phyloP scores from a whole-genome alignment of 306 rosid genomes.

The Canavalia gladiata region DNA sequence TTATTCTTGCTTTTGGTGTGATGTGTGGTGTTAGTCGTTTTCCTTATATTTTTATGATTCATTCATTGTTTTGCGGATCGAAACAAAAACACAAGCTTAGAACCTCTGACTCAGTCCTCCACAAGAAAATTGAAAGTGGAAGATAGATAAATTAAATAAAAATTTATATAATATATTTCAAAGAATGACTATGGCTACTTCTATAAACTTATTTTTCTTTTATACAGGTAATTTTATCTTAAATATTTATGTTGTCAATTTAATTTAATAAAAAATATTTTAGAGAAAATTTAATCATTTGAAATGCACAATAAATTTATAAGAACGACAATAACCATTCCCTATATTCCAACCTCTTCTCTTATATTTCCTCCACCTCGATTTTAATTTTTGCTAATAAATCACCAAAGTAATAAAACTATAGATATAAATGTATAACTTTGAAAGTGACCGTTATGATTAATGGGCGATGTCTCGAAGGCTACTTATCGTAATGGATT shows the following conservation, averaged over 20 bases:
- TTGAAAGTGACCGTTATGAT: not conserved
- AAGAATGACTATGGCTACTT: no score
- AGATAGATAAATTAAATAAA: not conserved
- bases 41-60: not conserved
- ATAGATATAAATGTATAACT: slow-evolving; percentile 1
- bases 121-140: not conserved
- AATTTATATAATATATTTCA: no score
- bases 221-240: no score
- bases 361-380: not conserved
- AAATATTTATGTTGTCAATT: no score
- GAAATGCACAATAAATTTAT: no score
- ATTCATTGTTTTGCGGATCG: no score
- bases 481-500: not conserved
- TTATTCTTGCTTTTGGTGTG: no score
- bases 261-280: no score
- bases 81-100: not conserved
- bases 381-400: not conserved
- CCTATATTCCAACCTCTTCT: not conserved
- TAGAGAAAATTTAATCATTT: no score
- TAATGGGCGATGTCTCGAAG: not conserved
- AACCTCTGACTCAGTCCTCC: not conserved
- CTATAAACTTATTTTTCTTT: no score
- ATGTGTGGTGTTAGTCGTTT: not conserved
- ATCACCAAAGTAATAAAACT: slow-evolving; percentile 1
- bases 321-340: no score